Evolutionary conservation across 495 filamentous ascomycete genomes (phyloP).

Genomic region (Patellaria atrata): DNA sequence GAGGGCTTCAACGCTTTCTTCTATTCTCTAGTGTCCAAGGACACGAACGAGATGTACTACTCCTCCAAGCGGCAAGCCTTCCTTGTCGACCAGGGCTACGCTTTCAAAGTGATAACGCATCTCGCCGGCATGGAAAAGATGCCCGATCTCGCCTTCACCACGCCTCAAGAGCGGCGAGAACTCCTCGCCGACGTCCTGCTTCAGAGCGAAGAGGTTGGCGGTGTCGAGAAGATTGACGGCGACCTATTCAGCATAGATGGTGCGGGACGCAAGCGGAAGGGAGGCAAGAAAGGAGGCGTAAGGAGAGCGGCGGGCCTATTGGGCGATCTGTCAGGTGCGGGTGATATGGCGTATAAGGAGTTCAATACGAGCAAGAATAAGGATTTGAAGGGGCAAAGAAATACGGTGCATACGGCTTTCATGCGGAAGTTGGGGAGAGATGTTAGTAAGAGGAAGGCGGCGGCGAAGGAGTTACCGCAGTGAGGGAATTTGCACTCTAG

Average conservation of each 20-base stretch:
- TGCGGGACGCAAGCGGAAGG: conserved; percentile 24
- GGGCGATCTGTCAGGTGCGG: conserved; percentile 71
- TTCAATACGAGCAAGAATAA: conserved; percentile 63
- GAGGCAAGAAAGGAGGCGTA: conserved; percentile 39
- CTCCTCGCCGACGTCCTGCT: conserved; percentile 84
- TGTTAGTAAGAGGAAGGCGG: conserved; percentile 44
- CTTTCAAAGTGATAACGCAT: conserved; percentile 98
- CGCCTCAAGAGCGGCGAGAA: conserved; percentile 70
- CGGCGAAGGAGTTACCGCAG: conserved; percentile 10
- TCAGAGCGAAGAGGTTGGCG: conserved; percentile 65
- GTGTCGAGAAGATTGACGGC: conserved; percentile 65
- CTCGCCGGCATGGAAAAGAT: conserved; percentile 80
- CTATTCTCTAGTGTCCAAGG: conserved; percentile 92
- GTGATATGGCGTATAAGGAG: conserved; percentile 95
- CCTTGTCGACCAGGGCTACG: conserved; percentile 95
- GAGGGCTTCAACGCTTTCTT: conserved; percentile 99
- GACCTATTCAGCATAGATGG: conserved; percentile 52
- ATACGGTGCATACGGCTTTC: conserved; percentile 43
- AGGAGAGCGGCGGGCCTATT: conserved; percentile 74
- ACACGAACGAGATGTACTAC: conserved; percentile 97
- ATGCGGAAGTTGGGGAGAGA: conserved; percentile 79
- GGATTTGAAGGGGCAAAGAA: conserved; percentile 63
- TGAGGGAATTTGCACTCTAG: neutral
- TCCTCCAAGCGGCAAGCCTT: conserved; percentile 95
- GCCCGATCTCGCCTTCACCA: conserved; percentile 64